Evolutionary conservation across 768 basidiomycete species (phyloP).

Genomic region (Agaricus sinodeliciosus): DNA sequence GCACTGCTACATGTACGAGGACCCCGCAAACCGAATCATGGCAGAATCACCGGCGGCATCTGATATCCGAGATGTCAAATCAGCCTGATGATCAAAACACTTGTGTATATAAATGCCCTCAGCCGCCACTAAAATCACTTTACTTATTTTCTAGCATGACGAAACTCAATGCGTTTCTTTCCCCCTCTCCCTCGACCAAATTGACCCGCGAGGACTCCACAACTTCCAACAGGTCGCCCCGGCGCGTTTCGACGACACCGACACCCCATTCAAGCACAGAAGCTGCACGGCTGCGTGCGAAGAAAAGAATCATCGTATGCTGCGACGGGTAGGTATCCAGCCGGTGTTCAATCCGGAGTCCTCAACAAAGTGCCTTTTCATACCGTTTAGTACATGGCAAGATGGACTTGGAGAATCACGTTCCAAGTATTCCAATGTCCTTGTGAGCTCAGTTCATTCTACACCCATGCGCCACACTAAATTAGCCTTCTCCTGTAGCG

Average conservation of each 20-base stretch:
- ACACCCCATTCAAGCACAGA: constrained; percentile 13
- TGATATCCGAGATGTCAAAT: constrained; percentile 6
- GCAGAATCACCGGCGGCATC: neutral
- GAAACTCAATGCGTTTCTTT: neutral
- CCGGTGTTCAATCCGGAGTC: neutral
- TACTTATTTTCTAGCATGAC: neutral
- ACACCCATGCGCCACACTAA: neutral
- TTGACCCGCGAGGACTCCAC: neutral
- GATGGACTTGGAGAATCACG: constrained; percentile 46
- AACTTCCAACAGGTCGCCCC: constrained; percentile 24
- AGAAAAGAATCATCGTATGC: constrained; percentile 64
- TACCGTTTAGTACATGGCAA: constrained; percentile 56
- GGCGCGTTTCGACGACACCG: constrained; percentile 27
- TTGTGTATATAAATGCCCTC: constrained; percentile 1
- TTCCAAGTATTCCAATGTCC: constrained; percentile 49
- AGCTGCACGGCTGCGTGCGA: constrained; percentile 18
- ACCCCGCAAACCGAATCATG: constrained; percentile 1
- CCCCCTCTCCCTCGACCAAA: neutral
- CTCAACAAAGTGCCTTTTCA: neutral
- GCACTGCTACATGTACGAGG: neutral
- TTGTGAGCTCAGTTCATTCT: constrained; percentile 29
- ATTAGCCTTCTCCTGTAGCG: constrained; percentile 27
- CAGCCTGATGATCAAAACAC: neutral
- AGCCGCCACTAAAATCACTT: too few species aligned
- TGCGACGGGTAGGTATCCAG: constrained; percentile 58